Evolutionary conservation across 768 basidiomycete species (phyloP), one percentile per base, ranked within the genome.

Genomic region (Chalciporus chontae): DNA sequence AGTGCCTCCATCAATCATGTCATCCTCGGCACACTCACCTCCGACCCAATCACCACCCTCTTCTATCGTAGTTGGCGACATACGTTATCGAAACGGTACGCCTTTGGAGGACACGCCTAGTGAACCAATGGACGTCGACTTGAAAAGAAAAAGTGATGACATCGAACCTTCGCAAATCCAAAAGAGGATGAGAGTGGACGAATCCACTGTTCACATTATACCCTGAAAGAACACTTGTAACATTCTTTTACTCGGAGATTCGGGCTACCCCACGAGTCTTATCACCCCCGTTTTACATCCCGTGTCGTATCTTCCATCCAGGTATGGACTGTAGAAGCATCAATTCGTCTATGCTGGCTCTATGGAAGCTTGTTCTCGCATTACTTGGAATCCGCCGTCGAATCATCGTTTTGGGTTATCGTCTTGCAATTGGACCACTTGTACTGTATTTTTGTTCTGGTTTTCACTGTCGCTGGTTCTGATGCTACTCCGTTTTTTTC

Each of bases 121-220:
- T 51, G 69, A 73, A 53, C 70, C 77, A 24, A 72, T 73, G 59
- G 82, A 81, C 15, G 48, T 71, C 49, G 84, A 86, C 55, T 61
- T 82, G 67, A 85, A 85, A 73, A 71, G 82, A 66, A 72, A 75
- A 60, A 60, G 79, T 64, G 80, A 83, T 47, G 77, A 79, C 56
- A 55, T 75, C 49, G 82, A 80, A 49, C 61, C 71, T 51, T 65
- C 57, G 31, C 77, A 80, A 58, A 77, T 77, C 48, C 69, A 73
- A 54, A 88, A 88, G 80, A 85, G 84, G 77, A 81, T 87, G 78
- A 77, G 83, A 66, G 77, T 86, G 72, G 81, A 81, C 55, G 73
- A 74, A 60, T 62, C 72, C 51, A 70, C 71, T 44, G 67, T 71
- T 41, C 69, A 71, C 63, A 69, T 71, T 68, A 79, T 83, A 79